phyloP scores from a whole-genome alignment of 441 rosid genomes.

The Gossypium schwendimanii region DNA sequence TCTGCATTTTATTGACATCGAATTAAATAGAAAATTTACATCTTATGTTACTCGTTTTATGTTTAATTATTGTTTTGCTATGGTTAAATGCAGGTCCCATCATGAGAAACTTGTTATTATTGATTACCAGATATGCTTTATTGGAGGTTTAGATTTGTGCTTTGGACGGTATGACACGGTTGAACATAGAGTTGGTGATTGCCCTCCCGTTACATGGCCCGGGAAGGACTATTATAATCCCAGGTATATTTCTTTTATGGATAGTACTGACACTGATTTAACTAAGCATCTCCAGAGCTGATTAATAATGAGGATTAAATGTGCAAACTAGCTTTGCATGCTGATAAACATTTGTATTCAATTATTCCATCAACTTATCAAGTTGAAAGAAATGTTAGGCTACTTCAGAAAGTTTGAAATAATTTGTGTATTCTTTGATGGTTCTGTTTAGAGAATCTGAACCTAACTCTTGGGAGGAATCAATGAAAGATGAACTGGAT shows the following conservation, averaged over 20 bases:
- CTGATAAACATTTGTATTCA: background rate
- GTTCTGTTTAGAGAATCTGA: slow-evolving; percentile 55
- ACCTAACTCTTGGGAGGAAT: slow-evolving; percentile 77
- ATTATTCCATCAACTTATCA: background rate
- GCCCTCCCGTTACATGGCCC: slow-evolving; percentile 54
- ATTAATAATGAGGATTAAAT: background rate
- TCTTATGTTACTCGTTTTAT: slow-evolving; percentile 7
- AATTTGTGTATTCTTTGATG: slow-evolving; percentile 8
- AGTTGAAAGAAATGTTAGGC: background rate
- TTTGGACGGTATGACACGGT: slow-evolving; percentile 65
- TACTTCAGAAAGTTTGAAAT: background rate
- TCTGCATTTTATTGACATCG: background rate
- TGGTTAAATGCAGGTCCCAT: slow-evolving; percentile 54
- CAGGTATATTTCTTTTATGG: slow-evolving; percentile 32
- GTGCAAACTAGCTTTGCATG: background rate
- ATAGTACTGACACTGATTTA: background rate
- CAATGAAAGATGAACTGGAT: slow-evolving; percentile 62
- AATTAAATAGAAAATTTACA: background rate
- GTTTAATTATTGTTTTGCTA: background rate
- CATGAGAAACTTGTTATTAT: slow-evolving; percentile 67
- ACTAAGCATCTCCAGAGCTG: background rate
- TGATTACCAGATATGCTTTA: slow-evolving; percentile 60
- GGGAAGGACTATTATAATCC: slow-evolving; percentile 80
- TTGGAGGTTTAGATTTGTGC: slow-evolving; percentile 69
- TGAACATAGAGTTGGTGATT: slow-evolving; percentile 56